phyloP scores from a whole-genome alignment of 192 early-diverging fungal species.

The Coemansia sp. region DNA sequence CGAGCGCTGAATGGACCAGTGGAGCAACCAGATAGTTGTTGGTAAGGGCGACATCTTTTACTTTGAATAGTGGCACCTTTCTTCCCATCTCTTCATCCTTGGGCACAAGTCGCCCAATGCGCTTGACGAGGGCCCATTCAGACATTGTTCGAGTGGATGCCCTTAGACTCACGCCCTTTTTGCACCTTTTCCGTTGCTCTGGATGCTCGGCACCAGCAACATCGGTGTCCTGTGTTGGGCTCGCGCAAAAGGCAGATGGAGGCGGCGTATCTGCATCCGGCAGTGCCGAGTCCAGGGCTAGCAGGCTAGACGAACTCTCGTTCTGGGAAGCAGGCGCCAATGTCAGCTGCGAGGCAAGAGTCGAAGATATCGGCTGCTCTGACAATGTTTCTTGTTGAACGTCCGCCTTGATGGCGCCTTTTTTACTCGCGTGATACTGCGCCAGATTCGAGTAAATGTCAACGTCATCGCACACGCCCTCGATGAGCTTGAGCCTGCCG shows the following conservation, averaged over 20 bases:
- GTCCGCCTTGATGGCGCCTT: not conserved
- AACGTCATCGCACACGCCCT: conserved; percentile 20
- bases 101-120: conserved; percentile 16
- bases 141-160: conserved; percentile 9
- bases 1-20: not conserved
- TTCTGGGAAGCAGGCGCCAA: not conserved
- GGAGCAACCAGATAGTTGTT: conserved; percentile 30
- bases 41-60: conserved; percentile 7
- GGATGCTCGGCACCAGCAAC: not conserved
- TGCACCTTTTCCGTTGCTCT: not conserved
- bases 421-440: conserved; percentile 18
- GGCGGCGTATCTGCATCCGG: not conserved
- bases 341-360: not conserved
- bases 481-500: conserved; percentile 37
- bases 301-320: not conserved
- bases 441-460: conserved; percentile 38
- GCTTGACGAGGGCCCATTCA: conserved; percentile 35
- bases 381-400: not conserved
- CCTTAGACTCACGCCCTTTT: conserved; percentile 3
- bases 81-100: not conserved
- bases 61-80: conserved; percentile 38
- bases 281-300: not conserved
- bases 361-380: not conserved
- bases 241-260: not conserved
- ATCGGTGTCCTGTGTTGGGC: not conserved